These are phyloP conservation scores for Talaromyces sp. DNA, from an alignment of 2,329 filamentous ascomycete species.

Conservation along the genomic window DNA sequence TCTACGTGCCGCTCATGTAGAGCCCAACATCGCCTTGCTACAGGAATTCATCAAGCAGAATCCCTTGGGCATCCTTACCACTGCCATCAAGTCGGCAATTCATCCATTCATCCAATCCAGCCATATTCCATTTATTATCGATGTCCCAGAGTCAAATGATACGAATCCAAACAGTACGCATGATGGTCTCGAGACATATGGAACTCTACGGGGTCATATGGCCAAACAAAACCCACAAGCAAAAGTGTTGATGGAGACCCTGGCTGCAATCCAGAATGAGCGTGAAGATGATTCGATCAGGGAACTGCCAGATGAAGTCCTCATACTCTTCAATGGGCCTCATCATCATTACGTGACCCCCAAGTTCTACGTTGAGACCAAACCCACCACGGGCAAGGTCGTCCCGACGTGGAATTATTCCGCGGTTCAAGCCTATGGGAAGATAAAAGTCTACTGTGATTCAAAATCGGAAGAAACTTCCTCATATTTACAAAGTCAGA, in stretches of 20 bases:
- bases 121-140: constrained; percentile 61
- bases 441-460: constrained; percentile 54
- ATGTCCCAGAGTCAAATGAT: constrained; percentile 35
- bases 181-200: constrained; percentile 30
- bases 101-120: constrained; percentile 56
- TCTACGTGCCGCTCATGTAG: constrained; percentile 54
- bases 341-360: constrained; percentile 65
- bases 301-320: constrained; percentile 51
- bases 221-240: constrained; percentile 62
- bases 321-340: constrained; percentile 60
- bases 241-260: constrained; percentile 57
- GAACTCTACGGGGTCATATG: constrained; percentile 58
- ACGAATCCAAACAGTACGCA: constrained; percentile 33
- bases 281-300: constrained; percentile 28
- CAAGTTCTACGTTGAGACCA: constrained; percentile 65
- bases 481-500: constrained; percentile 51
- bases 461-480: constrained; percentile 45
- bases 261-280: constrained; percentile 27
- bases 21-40: constrained; percentile 49
- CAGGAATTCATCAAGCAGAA: constrained; percentile 57
- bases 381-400: constrained; percentile 62
- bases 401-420: constrained; percentile 71
- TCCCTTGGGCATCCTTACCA: constrained; percentile 62
- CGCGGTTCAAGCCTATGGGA: constrained; percentile 62
- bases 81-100: constrained; percentile 52